Evolutionary conservation across 257 asterid species (phyloP), one percentile per base, ranked within the genome.

Genomic region (Nicotiana tabacum): DNA sequence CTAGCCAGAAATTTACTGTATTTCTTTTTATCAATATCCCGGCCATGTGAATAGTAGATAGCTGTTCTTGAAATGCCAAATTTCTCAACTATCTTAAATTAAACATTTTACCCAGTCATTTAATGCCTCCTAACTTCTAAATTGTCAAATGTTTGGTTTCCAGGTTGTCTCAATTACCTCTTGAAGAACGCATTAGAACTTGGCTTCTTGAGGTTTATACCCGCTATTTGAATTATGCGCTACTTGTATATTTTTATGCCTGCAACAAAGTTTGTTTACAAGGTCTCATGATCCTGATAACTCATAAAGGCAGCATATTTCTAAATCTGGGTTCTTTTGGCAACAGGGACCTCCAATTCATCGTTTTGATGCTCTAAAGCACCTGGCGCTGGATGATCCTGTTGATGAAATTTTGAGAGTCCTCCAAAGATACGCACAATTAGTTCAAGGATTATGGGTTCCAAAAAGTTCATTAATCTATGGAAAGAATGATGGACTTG

Each of bases 361-460:
- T 77, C 90, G 93, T 79, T 96, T 94, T 87, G 94, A 84, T 84
- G 85, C 93, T 86, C 83, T 96, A 80, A 94, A 89, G 90, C 81
- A 91, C 89, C 88, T 96, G 24, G 98, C 97, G 15, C 92, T 91
- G 5, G 94, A 89, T 74, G 91, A 88, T 77, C 74, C 97, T 21
- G 84, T 37, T 55, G 97, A 96, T 86, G 94, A 90, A 82, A 84
- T 93, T 67, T 82, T 94, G 82, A 87, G 32, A 83, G 91, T 93
- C 77, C 87, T 96, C 85, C 90, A 87, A 68, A 92, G 90, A 46
- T 83, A 83, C 84, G 98, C 95, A 77, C 88, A 83, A 60, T 83
- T 96, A 87, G 94, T 96, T 88, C 98, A 94, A 87, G 99, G 99
- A 79, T 88, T 94, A 64, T 96, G 99, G 99, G 89, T 91, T 84